Conservation (phyloP, 1,139 yeast species). For the Taiozyma sp. region DNA sequence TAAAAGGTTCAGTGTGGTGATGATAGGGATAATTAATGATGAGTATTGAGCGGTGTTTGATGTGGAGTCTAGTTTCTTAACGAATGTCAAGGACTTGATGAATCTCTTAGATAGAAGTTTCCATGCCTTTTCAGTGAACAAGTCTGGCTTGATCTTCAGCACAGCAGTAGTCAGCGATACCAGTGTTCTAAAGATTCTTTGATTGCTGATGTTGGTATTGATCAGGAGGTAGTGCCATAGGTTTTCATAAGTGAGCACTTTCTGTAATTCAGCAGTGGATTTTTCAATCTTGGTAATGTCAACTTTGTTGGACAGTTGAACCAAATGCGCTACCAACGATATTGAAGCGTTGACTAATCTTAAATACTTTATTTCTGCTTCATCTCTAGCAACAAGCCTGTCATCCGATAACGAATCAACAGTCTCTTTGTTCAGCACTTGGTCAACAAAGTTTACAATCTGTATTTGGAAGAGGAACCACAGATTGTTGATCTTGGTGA, state of each 20-base stretch:
- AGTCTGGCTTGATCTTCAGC: conserved; percentile 15
- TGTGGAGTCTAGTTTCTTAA: conserved; percentile 22
- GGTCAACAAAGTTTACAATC: conserved; percentile 51
- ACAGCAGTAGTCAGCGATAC: conserved; percentile 33
- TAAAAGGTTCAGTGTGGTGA: conserved; percentile 42
- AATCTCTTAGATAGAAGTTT: conserved; percentile 46
- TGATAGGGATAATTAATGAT: conserved; percentile 40
- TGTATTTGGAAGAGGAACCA: conserved; percentile 57
- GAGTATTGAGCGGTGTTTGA: conserved; percentile 38
- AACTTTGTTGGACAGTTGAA: conserved; percentile 12
- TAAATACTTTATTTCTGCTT: conserved; percentile 60
- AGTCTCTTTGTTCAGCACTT: conserved; percentile 52
- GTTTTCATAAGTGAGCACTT: conserved; percentile 35
- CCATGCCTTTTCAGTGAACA: conserved; percentile 31
- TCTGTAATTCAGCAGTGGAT: conserved; percentile 23
- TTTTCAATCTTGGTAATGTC: conserved; percentile 11
- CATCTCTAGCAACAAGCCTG: conserved; percentile 64
- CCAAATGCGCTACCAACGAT: conserved; percentile 42
- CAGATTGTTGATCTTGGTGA: conserved; percentile 52
- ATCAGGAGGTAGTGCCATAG: conserved; percentile 39
- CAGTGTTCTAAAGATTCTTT: conserved; percentile 43
- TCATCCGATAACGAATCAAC: conserved; percentile 69
- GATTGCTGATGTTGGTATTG: conserved; percentile 29
- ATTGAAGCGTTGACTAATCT: conserved; percentile 54
- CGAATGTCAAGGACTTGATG: conserved; percentile 46